Evolutionary conservation across 108 stramenopile genomes (phyloP).

Genomic region (Phaeodactylum tricornutum): DNA sequence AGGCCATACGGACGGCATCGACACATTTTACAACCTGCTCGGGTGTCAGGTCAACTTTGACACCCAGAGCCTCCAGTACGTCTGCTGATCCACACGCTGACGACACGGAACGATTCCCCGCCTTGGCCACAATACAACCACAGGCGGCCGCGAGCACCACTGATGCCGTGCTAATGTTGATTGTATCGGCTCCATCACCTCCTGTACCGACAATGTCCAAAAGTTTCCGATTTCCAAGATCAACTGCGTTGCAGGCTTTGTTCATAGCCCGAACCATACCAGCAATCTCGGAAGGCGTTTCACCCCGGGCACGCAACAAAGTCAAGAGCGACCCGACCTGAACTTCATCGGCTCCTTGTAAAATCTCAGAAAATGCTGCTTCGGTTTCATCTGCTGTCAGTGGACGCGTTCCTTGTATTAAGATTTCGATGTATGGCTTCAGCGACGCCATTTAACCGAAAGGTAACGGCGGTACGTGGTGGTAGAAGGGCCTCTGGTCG

Average conservation of each 20-base stretch:
- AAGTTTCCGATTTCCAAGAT: constrained; percentile 50
- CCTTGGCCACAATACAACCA: constrained; percentile 93
- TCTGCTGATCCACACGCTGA: constrained; percentile 89
- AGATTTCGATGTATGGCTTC: constrained; percentile 81
- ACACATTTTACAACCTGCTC: constrained; percentile 86
- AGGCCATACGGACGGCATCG: constrained; percentile 78
- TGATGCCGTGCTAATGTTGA: constrained; percentile 93
- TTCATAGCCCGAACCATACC: constrained; percentile 97
- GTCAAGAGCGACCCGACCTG: constrained; percentile 84
- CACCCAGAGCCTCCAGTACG: constrained; percentile 91
- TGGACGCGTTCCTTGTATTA: constrained; percentile 66
- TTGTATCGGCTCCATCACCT: constrained; percentile 98
- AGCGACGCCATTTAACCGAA: no score
- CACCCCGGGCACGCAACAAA: constrained; percentile 82
- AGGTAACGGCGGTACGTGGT: no score
- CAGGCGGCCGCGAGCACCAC: constrained; percentile 94
- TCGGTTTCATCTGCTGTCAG: constrained; percentile 76
- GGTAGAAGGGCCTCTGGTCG: no score
- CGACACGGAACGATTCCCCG: constrained; percentile 92
- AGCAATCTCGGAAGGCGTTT: constrained; percentile 89
- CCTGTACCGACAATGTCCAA: constrained; percentile 99
- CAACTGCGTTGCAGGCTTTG: constrained; percentile 58
- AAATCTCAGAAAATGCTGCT: constrained; percentile 68
- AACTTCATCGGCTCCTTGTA: constrained; percentile 64
- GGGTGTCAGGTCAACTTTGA: constrained; percentile 86